phyloP scores from a whole-genome alignment of 192 early-diverging fungal genomes.

The Backusella macrospora region DNA sequence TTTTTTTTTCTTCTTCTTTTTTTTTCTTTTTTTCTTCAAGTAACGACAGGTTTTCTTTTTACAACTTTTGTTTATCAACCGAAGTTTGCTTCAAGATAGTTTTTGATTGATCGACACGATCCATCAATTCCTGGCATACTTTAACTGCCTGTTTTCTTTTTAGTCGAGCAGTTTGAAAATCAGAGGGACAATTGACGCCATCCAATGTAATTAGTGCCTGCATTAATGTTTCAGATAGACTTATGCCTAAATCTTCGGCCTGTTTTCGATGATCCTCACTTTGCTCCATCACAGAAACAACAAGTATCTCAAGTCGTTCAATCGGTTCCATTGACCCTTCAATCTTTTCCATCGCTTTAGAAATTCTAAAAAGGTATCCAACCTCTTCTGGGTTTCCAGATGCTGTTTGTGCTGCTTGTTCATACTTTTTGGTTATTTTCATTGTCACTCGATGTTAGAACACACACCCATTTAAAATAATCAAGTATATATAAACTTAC shows the following conservation, averaged over 20 bases:
- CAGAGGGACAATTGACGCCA: constrained; percentile 66
- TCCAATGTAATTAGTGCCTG: constrained; percentile 80
- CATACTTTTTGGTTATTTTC: constrained; percentile 23
- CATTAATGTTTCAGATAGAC: constrained; percentile 74
- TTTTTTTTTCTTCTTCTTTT: no score
- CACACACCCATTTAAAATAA: neutral
- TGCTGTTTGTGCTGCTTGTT: constrained; percentile 44
- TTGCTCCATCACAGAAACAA: constrained; percentile 31
- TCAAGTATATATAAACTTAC: constrained; percentile 38
- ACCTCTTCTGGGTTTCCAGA: constrained; percentile 58
- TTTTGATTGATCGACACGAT: constrained; percentile 73
- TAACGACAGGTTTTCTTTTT: no score
- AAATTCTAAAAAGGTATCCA: constrained; percentile 50
- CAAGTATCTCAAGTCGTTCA: constrained; percentile 29
- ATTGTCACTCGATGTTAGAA: no score
- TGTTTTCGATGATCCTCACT: constrained; percentile 56
- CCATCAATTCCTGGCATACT: constrained; percentile 72
- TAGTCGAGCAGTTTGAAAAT: constrained; percentile 70
- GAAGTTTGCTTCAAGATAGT: constrained; percentile 24
- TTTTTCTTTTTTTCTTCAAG: no score
- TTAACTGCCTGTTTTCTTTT: constrained; percentile 75
- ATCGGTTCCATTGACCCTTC: constrained; percentile 42
- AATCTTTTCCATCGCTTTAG: constrained; percentile 37
- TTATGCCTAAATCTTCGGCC: constrained; percentile 65
- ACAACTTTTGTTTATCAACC: neutral